Evolutionary conservation across 164 flowering plant species (phyloP).

Genomic region (Tetrastigma voinierianum): DNA sequence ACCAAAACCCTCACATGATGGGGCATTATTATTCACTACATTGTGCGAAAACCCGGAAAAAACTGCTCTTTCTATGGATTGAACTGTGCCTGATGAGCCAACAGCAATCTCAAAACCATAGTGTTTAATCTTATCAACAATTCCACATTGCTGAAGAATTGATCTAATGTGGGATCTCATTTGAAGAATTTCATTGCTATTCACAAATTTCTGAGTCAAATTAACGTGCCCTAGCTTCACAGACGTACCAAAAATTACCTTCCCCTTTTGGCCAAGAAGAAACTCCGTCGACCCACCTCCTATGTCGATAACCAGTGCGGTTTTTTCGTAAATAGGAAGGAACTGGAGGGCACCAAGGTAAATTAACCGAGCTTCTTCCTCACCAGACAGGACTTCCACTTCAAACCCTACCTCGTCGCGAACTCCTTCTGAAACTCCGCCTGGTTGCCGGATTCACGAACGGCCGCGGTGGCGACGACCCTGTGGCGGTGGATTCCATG

Average conservation of each 20-base stretch:
- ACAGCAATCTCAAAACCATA: slow-evolving; percentile 45
- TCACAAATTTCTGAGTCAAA: slow-evolving; percentile 47
- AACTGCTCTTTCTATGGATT: slow-evolving; percentile 45
- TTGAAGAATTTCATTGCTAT: slow-evolving; percentile 19
- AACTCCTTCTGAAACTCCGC: slow-evolving; percentile 31
- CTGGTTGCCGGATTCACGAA: slow-evolving; percentile 49
- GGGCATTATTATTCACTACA: background rate
- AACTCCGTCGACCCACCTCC: slow-evolving; percentile 83
- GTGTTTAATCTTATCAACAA: slow-evolving; percentile 43
- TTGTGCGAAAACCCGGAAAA: slow-evolving; percentile 22
- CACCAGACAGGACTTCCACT: slow-evolving; percentile 51
- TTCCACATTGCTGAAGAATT: slow-evolving; percentile 36
- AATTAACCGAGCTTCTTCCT: slow-evolving; percentile 55
- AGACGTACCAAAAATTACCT: slow-evolving; percentile 41
- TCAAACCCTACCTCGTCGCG: slow-evolving; percentile 30
- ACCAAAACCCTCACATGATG: slow-evolving; percentile 13
- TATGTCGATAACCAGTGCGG: slow-evolving; percentile 49
- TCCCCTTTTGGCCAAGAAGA: slow-evolving; percentile 38
- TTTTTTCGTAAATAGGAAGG: slow-evolving; percentile 36
- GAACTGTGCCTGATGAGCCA: slow-evolving; percentile 62
- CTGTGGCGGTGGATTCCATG: slow-evolving; percentile 17
- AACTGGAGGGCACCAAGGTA: slow-evolving; percentile 63
- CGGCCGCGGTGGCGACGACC: slow-evolving; percentile 62
- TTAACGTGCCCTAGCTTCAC: slow-evolving; percentile 65
- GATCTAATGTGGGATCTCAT: slow-evolving; percentile 44